Evolutionary conservation across 75 land plant genomes (phyloP), one percentile per base, ranked within the genome.

Genomic region (Ceratopteris richardii): DNA sequence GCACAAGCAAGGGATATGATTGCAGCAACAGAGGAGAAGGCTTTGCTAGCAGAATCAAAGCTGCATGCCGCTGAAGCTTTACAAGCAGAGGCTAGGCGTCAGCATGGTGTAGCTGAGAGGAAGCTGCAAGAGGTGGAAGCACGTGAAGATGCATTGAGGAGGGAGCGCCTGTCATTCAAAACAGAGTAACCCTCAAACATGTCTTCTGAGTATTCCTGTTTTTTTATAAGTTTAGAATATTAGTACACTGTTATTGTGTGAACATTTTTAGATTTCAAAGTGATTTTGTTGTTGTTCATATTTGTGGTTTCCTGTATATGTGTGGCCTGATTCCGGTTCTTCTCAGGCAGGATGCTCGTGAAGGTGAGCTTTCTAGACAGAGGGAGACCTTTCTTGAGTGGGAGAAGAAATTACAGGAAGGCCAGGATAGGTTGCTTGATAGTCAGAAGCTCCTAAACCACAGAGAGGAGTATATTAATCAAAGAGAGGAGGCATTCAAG

Each of bases 61-160:
- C 56, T 83, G 42, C 81, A 62, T 67, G 73, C 70, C 44, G 96
- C 80, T 52, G 83, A 89, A 55, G 77, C 82, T 26, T 58, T 90
- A 43, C 75, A 81, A 62, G 81, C 81, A 37, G 90, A 94, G 40
- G 85, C 81, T 18, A 77, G 44, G 53, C 67, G 85, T 14, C 66
- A 59, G 63, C 73, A 53, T 13, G 66, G 75, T 36, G 57, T 75
- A 37, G 87, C 90, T 26, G 82, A 79, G 61, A 86, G 90, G 65
- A 77, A 71, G 52, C 61, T 94, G 50, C 80, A 83, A 52, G 98
- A 94, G 71, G 80, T 90, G 40, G 98, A 85, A 76, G 89, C 84
- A 20, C 96, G 96, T 56, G 98, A 94, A 77, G 98, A 86, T 73
- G 96, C 82, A 39, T 70, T 94, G 21, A 63, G 87, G 50, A 76